Conservation (phyloP, 2,329 filamentous ascomycete genomes). For the Fusarium acutatum region DNA sequence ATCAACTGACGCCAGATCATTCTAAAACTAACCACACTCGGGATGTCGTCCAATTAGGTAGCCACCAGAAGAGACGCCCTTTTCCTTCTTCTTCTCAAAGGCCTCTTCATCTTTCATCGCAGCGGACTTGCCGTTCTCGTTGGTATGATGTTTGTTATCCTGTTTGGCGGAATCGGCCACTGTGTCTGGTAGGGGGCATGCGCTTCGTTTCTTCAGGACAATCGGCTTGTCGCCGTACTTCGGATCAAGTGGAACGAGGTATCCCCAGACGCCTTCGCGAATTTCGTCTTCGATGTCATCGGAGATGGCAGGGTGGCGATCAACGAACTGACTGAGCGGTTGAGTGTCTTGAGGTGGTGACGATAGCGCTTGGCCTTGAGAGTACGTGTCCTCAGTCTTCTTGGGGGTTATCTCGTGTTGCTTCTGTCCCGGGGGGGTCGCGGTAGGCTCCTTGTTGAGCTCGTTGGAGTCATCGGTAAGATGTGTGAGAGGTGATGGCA, state of each 20-base stretch:
- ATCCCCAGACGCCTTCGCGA: conserved; percentile 92
- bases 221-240: conserved; percentile 71
- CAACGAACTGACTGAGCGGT: conserved; percentile 75
- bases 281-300: conserved; percentile 88
- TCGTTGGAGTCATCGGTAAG: conserved; percentile 66
- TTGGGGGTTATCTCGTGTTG: conserved; percentile 64
- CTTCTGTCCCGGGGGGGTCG: conserved; percentile 71
- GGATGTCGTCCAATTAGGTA: conserved; percentile 93
- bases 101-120: conserved; percentile 63
- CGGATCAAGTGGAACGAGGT: conserved; percentile 82
- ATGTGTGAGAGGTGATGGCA: conserved; percentile 84
- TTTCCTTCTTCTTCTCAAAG: conserved; percentile 69
- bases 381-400: conserved; percentile 58
- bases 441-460: conserved; percentile 72
- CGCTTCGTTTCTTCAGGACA: conserved; percentile 77
- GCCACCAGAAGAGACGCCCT: conserved; percentile 75
- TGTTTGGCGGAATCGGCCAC: conserved; percentile 49
- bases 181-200: conserved; percentile 69
- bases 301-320: conserved; percentile 74
- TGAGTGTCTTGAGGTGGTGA: conserved; percentile 71
- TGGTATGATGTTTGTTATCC: conserved; percentile 51
- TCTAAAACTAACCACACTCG: conserved; percentile 78
- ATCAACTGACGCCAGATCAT: background rate
- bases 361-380: conserved; percentile 56
- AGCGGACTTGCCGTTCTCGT: conserved; percentile 56